Conservation (phyloP, 805 yeast species). For the Sugiyamaella chiloensis region DNA sequence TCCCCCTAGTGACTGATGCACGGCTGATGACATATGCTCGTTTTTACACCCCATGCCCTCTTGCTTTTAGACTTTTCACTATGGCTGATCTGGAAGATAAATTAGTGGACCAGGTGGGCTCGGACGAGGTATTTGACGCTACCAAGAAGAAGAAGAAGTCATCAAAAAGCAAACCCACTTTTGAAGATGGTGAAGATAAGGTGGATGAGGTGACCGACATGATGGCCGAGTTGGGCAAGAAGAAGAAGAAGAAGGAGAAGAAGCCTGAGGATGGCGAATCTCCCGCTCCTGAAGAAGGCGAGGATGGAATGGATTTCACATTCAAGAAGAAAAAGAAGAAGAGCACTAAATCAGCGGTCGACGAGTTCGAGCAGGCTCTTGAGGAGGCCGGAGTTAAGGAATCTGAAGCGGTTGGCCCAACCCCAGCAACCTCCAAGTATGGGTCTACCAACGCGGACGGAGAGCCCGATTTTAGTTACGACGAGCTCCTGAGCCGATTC, state of each 20-base stretch:
- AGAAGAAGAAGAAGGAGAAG: constrained; percentile 39
- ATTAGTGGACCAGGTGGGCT: constrained; percentile 1
- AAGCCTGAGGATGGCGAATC: constrained; percentile 36
- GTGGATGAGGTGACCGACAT: constrained; percentile 52
- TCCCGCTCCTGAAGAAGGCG: constrained; percentile 50
- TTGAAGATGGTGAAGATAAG: too few relatives aligned
- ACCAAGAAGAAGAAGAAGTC: constrained; percentile 35
- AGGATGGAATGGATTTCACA: constrained; percentile 48
- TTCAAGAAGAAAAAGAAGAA: constrained; percentile 48
- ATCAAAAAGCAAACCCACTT: constrained; percentile 32
- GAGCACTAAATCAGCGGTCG: constrained; percentile 46
- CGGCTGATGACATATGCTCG: too few relatives aligned
- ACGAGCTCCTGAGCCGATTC: constrained; percentile 75
- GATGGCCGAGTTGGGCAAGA: constrained; percentile 79
- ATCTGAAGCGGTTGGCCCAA: constrained; percentile 26
- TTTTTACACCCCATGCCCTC: background rate
- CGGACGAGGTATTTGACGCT: constrained; percentile 32
- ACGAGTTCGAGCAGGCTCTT: constrained; percentile 84
- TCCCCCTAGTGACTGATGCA: too few relatives aligned
- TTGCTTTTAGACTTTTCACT: background rate
- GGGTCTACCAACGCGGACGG: constrained; percentile 33
- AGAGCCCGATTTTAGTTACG: constrained; percentile 67
- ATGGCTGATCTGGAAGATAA: constrained; percentile 5
- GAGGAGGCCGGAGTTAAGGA: constrained; percentile 80
- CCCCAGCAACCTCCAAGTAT: constrained; percentile 33